Evolutionary conservation across 31 red algal species (phyloP), one percentile per base, ranked within the genome.

Genomic region (Endocladia muricata): DNA sequence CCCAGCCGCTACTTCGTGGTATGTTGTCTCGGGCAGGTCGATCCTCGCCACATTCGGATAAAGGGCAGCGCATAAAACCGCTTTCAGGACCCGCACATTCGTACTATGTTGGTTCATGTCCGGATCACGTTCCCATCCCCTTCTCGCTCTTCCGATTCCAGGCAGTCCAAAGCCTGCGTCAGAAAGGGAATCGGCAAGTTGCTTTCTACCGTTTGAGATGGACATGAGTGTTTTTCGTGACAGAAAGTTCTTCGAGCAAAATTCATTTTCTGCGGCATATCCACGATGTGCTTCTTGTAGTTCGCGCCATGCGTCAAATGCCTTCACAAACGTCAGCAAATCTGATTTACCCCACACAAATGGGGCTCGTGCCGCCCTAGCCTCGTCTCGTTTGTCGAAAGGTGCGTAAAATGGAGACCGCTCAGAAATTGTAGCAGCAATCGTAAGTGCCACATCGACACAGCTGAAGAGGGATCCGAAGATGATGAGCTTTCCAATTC

Each of bases 401-500:
- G 90, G 90, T 52, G 82, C 57, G 58, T 79, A 85, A 47, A 95
- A 86, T 35, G 91, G 91, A 15, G 76, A 78, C 19, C 84, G 78
- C 35, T 81, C 91, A 19, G 83, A 78, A 4, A 94, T 52, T 29
- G 79, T 79, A 26, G 92, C 81, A 9, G 81, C 86, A 49, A 88
- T 78, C 6, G 92, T 86, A 34, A 95, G 66, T 17, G 65, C 71
- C 38, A 86, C 66, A 80, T 95, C 92, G 23, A 73, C 31, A 73
- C 77, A 84, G 37, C 80, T 69, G 64, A 95, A 91, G 31, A 95
- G 52, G 25, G 81, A 56, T 11, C 86, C 85, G 55, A 78, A 95
- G 47, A 95, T 83, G 2, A 93, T 23, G 1, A 97, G 60, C 71
- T 97, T 97, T 13, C 94, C 94, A 35, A 97, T 61, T 49, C 78